phyloP scores from a whole-genome alignment of 2,329 filamentous ascomycete species.

The Colletotrichum shisoi region DNA sequence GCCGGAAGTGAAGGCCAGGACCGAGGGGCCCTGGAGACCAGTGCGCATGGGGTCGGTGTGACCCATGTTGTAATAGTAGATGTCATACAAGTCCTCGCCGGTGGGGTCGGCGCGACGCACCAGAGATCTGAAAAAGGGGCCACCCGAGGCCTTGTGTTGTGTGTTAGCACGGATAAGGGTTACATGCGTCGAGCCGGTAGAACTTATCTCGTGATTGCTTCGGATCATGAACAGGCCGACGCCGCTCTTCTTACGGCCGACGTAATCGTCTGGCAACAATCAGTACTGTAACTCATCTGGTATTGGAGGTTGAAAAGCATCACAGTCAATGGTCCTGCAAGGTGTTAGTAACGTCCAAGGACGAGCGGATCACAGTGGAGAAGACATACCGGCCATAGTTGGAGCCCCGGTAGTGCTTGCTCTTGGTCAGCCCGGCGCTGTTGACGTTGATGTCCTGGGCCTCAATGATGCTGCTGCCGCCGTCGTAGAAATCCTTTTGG shows the following conservation, averaged over 20 bases:
- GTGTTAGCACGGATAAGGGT: neutral
- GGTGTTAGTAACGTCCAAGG: neutral
- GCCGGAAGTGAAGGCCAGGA: conserved; percentile 51
- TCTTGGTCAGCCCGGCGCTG: conserved; percentile 48
- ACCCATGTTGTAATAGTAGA: conserved; percentile 55
- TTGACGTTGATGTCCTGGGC: conserved; percentile 45
- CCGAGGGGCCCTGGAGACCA: conserved; percentile 53
- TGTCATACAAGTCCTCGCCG: conserved; percentile 54
- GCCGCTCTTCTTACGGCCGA: conserved; percentile 49
- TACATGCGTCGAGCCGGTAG: neutral
- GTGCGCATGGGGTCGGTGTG: conserved; percentile 53
- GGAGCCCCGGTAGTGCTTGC: conserved; percentile 52
- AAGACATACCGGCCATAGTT: conserved; percentile 48
- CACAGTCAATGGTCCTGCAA: conserved; percentile 28
- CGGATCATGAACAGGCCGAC: conserved; percentile 52
- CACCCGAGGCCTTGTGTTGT: conserved; percentile 49
- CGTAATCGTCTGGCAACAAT: conserved; percentile 48
- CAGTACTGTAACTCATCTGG: conserved; percentile 43
- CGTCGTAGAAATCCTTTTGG: conserved; percentile 46
- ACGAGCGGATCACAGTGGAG: neutral
- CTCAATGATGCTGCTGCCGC: conserved; percentile 48
- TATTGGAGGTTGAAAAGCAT: neutral
- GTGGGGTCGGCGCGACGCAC: conserved; percentile 49
- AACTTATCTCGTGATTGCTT: conserved; percentile 16
- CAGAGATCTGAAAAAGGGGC: conserved; percentile 52